phyloP scores from a whole-genome alignment of 805 yeast genomes.

The Myxozyma nipponensis region DNA sequence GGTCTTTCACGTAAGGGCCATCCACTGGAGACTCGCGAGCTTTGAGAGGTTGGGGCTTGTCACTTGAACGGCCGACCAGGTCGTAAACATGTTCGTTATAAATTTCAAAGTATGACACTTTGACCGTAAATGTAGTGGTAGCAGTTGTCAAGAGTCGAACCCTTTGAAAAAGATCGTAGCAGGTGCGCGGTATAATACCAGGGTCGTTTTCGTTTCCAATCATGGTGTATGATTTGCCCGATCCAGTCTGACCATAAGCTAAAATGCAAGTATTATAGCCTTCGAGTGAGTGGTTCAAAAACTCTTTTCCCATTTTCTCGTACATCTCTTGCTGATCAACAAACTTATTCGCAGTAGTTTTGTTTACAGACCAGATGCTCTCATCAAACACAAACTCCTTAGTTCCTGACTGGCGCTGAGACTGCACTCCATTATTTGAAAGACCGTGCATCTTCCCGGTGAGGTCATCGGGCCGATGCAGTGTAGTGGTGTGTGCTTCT shows the following conservation, averaged over 20 bases:
- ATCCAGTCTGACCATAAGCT: conserved; percentile 44
- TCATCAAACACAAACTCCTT: conserved; percentile 46
- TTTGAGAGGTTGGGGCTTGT: conserved; percentile 16
- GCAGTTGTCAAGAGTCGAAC: conserved; percentile 38
- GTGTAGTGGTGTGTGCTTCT: conserved; percentile 10
- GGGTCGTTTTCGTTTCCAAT: conserved; percentile 46
- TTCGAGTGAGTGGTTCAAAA: conserved; percentile 50
- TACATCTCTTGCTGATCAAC: conserved; percentile 48
- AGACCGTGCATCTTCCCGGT: neutral
- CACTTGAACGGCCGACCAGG: conserved; percentile 40
- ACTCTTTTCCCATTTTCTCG: conserved; percentile 46
- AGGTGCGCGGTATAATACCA: conserved; percentile 59
- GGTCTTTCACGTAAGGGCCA: conserved; percentile 56
- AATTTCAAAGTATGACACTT: conserved; percentile 44
- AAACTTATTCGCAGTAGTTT: conserved; percentile 34
- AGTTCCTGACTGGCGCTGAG: conserved; percentile 24
- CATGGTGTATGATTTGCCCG: conserved; percentile 46
- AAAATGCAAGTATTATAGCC: conserved; percentile 60
- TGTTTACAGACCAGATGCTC: conserved; percentile 47
- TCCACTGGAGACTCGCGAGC: conserved; percentile 59
- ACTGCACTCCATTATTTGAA: conserved; percentile 10
- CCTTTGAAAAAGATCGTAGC: conserved; percentile 46
- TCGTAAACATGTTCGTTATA: conserved; percentile 69
- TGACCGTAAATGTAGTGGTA: conserved; percentile 36
- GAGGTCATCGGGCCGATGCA: conserved; percentile 9